A percentile compares a stretch with the other conserved stretches of the same genome.
Conservation (phyloP, 139 green algal genomes). For the Astrephomene gubernaculifera region DNA sequence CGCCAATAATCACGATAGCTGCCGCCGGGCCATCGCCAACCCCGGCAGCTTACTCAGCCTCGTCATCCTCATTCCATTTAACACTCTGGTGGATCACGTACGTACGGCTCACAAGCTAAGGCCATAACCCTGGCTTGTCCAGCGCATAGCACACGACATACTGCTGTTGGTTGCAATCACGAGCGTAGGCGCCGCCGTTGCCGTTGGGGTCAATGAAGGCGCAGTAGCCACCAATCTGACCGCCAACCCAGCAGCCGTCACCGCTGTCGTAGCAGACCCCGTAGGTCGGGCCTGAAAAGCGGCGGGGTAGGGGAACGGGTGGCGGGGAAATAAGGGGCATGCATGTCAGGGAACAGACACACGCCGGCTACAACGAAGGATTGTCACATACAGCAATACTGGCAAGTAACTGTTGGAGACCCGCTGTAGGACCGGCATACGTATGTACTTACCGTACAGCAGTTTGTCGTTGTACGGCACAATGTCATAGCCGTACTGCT, state of each 20-base stretch:
- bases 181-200: background rate
- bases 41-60: background rate
- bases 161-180: too few relatives aligned
- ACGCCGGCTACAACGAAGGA: background rate
- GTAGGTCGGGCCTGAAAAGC: background rate
- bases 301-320: background rate
- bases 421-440: too few relatives aligned
- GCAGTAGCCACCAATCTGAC: background rate
- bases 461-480: background rate
- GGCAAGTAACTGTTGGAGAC: too few relatives aligned
- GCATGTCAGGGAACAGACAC: background rate
- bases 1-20: too few relatives aligned
- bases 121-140: background rate
- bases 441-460: background rate
- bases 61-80: background rate
- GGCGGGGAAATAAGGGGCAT: background rate
- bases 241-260: conserved; percentile 6
- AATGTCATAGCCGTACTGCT: background rate
- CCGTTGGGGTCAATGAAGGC: conserved; percentile 18
- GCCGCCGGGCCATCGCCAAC: background rate
- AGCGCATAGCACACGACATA: background rate
- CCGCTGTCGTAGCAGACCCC: background rate
- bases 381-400: too few relatives aligned
- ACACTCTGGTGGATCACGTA: background rate
- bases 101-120: background rate